Conservation (phyloP, 208 protist genomes). For the Crithidia fasciculata region DNA sequence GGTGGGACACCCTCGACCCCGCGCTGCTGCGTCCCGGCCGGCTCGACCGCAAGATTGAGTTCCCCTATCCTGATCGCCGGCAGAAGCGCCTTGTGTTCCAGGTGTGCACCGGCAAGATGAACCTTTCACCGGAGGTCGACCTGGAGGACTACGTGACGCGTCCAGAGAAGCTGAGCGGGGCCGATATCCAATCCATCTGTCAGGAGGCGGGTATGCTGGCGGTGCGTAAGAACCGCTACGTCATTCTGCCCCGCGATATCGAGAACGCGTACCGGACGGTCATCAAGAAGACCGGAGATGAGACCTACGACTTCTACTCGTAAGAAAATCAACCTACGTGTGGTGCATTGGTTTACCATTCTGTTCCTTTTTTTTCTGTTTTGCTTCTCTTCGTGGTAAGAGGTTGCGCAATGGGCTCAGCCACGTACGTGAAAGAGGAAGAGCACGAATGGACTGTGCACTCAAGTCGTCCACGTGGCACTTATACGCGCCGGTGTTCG, state of each 20-base stretch:
- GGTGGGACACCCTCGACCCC: slow-evolving; percentile 99
- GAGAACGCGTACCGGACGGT: slow-evolving; percentile 97
- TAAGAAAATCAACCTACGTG: slow-evolving; percentile 15
- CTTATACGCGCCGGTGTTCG: background rate
- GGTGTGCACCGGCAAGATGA: slow-evolving; percentile 99
- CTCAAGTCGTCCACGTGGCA: background rate
- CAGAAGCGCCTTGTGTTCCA: slow-evolving; percentile 99
- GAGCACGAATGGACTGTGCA: background rate
- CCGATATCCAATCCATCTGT: slow-evolving; percentile 99
- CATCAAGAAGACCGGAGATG: slow-evolving; percentile 85
- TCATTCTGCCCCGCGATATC: slow-evolving; percentile 99
- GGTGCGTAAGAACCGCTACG: slow-evolving; percentile 99
- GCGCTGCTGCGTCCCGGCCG: slow-evolving; percentile 98
- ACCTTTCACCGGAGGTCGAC: slow-evolving; percentile 97
- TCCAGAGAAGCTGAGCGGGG: slow-evolving; percentile 98
- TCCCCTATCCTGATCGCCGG: slow-evolving; percentile 97
- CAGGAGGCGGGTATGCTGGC: slow-evolving; percentile 99
- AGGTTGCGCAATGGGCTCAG: too few relatives aligned
- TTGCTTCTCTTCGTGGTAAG: background rate
- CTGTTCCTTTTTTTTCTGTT: slow-evolving; percentile 2
- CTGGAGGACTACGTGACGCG: slow-evolving; percentile 97
- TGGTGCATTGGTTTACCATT: background rate
- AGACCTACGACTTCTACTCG: slow-evolving; percentile 89
- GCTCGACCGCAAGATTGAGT: slow-evolving; percentile 98
- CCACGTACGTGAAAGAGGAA: background rate